A percentile compares a stretch with the other conserved stretches of the same genome.
Conservation (phyloP, 805 yeast species). For the Naumovozyma dairenensis region DNA sequence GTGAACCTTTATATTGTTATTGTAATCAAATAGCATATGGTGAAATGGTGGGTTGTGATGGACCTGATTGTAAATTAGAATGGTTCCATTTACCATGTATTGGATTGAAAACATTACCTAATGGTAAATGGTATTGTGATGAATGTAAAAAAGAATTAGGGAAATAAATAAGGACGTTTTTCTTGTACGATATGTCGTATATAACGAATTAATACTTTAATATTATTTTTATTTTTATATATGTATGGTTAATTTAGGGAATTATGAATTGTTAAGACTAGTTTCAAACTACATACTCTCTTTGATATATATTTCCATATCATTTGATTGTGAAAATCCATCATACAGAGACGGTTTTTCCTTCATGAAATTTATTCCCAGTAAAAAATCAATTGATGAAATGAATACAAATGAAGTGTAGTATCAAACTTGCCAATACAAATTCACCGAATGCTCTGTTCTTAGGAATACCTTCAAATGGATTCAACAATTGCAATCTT, state of each 20-base stretch:
- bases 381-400: slow-evolving; percentile 75
- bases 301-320: too few species aligned
- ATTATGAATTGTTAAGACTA: too few species aligned
- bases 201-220: too few species aligned
- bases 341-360: too few species aligned
- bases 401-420: slow-evolving; percentile 84
- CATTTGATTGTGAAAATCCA: too few species aligned
- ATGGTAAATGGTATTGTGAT: slow-evolving; percentile 75
- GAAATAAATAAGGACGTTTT: too few species aligned
- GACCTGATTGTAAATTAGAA: slow-evolving; percentile 80
- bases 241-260: too few species aligned
- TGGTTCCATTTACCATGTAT: slow-evolving; percentile 96
- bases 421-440: slow-evolving; percentile 71
- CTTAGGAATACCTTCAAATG: slow-evolving; percentile 37
- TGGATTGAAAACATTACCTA: slow-evolving; percentile 77
- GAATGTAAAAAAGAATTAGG: slow-evolving; percentile 36
- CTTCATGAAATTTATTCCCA: too few species aligned
- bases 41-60: slow-evolving; percentile 98
- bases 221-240: too few species aligned
- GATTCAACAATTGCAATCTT: slow-evolving; percentile 56
- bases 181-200: too few species aligned
- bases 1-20: slow-evolving; percentile 87
- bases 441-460: slow-evolving; percentile 80
- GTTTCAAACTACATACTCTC: too few species aligned
- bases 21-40: slow-evolving; percentile 96